phyloP scores from a whole-genome alignment of 2,329 filamentous ascomycete genomes.

The Fusarium sp. region DNA sequence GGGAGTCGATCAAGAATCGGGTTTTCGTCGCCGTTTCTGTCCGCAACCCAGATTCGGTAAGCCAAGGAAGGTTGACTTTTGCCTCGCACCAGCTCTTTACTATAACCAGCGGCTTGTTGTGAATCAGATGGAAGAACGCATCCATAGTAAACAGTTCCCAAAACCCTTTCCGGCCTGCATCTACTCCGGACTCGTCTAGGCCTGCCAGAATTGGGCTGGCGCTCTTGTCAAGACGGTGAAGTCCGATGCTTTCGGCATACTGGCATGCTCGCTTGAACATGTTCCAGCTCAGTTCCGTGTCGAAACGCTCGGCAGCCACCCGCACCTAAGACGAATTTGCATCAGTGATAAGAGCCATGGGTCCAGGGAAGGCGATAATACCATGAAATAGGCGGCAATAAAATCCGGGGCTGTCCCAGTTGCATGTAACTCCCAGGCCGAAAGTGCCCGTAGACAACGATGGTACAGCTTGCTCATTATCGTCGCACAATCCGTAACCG shows the following conservation, averaged over 20 bases:
- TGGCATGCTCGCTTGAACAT: constrained; percentile 1
- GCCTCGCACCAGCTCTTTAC: not conserved
- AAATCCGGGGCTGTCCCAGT: not conserved
- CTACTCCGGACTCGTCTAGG: not conserved
- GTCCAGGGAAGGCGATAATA: not conserved
- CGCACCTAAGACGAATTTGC: not conserved
- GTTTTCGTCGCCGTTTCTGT: not conserved
- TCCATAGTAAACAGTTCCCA: constrained; percentile 4
- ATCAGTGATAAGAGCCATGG: not conserved
- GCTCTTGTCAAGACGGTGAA: not conserved
- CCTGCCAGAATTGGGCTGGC: not conserved
- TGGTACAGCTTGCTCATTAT: not conserved
- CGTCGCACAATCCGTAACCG: not conserved
- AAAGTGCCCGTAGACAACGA: not conserved
- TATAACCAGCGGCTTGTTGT: not conserved
- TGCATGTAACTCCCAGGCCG: not conserved
- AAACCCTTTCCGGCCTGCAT: constrained; percentile 5
- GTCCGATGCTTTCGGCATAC: not conserved
- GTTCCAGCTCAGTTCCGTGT: constrained; percentile 2
- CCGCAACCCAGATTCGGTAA: not conserved
- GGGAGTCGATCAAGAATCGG: constrained; percentile 1
- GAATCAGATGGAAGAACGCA: constrained; percentile 1
- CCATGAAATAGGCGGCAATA: constrained; percentile 1
- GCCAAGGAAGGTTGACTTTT: constrained; percentile 2
- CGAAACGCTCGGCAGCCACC: not conserved